These are phyloP conservation scores for Sungouiella blattae DNA, from an alignment of 805 yeast genomes.

Conservation along the genomic window DNA sequence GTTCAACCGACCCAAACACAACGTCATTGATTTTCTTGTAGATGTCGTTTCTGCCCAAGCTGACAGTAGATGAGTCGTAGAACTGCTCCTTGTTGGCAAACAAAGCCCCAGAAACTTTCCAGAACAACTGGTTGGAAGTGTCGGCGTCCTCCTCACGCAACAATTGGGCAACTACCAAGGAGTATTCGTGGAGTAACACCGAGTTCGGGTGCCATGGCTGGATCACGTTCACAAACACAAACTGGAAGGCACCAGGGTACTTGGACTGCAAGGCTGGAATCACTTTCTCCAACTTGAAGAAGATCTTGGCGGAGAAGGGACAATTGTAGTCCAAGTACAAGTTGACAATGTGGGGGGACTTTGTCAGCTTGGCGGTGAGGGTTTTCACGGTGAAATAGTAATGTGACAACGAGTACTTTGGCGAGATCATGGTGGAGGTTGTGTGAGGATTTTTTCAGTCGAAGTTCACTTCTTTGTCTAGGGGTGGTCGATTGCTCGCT, in stretches of 20 bases:
- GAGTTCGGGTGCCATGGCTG: constrained; percentile 92
- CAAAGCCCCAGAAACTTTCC: constrained; percentile 51
- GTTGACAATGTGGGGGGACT: constrained; percentile 48
- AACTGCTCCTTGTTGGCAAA: constrained; percentile 53
- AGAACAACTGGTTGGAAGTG: constrained; percentile 26
- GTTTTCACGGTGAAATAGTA: constrained; percentile 21
- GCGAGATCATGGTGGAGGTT: constrained; percentile 34
- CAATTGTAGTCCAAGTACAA: constrained; percentile 75
- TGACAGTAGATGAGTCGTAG: constrained; percentile 58
- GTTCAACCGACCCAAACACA: constrained; percentile 19
- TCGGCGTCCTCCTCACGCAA: constrained; percentile 35
- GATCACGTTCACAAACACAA: constrained; percentile 67
- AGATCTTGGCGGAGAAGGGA: constrained; percentile 67
- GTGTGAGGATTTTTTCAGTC: background rate
- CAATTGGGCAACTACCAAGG: constrained; percentile 66
- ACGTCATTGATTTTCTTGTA: constrained; percentile 42
- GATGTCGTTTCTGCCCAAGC: constrained; percentile 53
- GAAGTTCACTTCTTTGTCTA: background rate
- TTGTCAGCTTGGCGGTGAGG: constrained; percentile 7
- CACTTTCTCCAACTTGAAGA: constrained; percentile 49
- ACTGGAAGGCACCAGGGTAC: constrained; percentile 50
- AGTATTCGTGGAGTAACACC: constrained; percentile 63
- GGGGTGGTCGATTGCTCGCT: too few species aligned
- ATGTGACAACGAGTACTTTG: constrained; percentile 39
- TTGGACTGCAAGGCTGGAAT: constrained; percentile 48